Percentiles rank a stretch among this genome's conserved stretches.
Conservation (phyloP, 768 basidiomycete genomes). For the Mycena galopus region DNA sequence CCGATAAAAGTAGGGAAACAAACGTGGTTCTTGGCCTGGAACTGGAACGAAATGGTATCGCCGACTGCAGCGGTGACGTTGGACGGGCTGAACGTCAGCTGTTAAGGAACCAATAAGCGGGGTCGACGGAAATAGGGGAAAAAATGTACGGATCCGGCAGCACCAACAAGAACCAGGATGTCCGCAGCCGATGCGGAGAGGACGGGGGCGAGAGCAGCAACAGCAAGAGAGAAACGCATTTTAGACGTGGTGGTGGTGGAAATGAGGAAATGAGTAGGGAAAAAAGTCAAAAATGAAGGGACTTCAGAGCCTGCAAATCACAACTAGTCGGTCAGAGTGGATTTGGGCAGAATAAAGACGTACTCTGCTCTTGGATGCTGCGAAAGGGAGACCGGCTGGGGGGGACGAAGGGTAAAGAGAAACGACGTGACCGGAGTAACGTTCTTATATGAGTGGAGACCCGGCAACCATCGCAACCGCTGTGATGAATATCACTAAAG, state of each 20-base stretch:
- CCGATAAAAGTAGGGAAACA: slow-evolving; percentile 28
- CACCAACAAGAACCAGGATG: slow-evolving; percentile 58
- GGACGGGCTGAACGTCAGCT: slow-evolving; percentile 56
- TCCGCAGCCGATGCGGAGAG: slow-evolving; percentile 52
- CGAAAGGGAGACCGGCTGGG: slow-evolving; percentile 51
- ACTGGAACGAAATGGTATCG: slow-evolving; percentile 67
- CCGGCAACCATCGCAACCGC: no score
- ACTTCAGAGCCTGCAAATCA: slow-evolving; percentile 50
- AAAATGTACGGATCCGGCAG: slow-evolving; percentile 44
- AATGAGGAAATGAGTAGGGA: slow-evolving; percentile 44
- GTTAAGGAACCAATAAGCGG: background rate
- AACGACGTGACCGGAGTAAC: background rate
- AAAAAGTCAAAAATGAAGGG: slow-evolving; percentile 37
- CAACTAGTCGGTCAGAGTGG: slow-evolving; percentile 9
- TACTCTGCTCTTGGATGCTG: slow-evolving; percentile 62
- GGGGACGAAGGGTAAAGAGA: slow-evolving; percentile 27
- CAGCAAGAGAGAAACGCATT: slow-evolving; percentile 66
- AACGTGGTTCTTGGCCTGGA: slow-evolving; percentile 62
- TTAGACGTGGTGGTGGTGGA: slow-evolving; percentile 41
- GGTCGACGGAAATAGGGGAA: background rate
- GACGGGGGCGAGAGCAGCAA: slow-evolving; percentile 55
- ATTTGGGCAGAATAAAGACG: slow-evolving; percentile 32
- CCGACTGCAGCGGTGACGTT: slow-evolving; percentile 56
- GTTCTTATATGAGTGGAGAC: background rate
- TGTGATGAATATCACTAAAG: slow-evolving; percentile 3